These are phyloP conservation scores for Tuber calosporum DNA, from an alignment of 495 filamentous ascomycete species.

Conservation along the genomic window DNA sequence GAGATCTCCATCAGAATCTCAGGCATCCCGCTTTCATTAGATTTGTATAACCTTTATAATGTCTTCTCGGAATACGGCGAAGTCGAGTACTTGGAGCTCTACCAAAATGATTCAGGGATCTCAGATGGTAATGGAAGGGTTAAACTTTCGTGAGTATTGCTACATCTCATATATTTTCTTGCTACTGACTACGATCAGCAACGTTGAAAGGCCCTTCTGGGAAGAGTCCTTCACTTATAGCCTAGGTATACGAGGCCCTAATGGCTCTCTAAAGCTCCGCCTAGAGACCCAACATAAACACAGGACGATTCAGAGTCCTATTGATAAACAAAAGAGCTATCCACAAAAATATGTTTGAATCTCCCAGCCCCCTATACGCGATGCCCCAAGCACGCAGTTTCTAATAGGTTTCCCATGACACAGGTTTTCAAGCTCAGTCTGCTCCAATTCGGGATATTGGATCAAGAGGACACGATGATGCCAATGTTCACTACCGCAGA, in stretches of 20 bases:
- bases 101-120: slow-evolving; percentile 27
- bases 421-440: slow-evolving; percentile 41
- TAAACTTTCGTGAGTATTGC: slow-evolving; percentile 38
- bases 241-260: slow-evolving; percentile 6
- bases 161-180: neutral
- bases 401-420: slow-evolving; percentile 8
- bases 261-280: neutral
- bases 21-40: neutral
- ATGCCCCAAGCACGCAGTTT: neutral
- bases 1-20: neutral
- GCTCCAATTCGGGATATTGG: slow-evolving; percentile 53
- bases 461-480: slow-evolving; percentile 48
- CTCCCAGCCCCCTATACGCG: slow-evolving; percentile 7
- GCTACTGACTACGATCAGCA: neutral
- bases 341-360: slow-evolving; percentile 30
- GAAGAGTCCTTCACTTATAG: slow-evolving; percentile 8
- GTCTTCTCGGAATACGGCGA: slow-evolving; percentile 37
- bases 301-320: slow-evolving; percentile 14
- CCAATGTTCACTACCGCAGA: slow-evolving; percentile 43
- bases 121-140: slow-evolving; percentile 39
- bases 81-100: slow-evolving; percentile 42
- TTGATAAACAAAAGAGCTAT: slow-evolving; percentile 23
- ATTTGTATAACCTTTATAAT: slow-evolving; percentile 13
- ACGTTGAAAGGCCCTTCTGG: slow-evolving; percentile 36
- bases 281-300: neutral